Conservation (phyloP, 2,329 filamentous ascomycete genomes). For the Metarhizium robertsii region DNA sequence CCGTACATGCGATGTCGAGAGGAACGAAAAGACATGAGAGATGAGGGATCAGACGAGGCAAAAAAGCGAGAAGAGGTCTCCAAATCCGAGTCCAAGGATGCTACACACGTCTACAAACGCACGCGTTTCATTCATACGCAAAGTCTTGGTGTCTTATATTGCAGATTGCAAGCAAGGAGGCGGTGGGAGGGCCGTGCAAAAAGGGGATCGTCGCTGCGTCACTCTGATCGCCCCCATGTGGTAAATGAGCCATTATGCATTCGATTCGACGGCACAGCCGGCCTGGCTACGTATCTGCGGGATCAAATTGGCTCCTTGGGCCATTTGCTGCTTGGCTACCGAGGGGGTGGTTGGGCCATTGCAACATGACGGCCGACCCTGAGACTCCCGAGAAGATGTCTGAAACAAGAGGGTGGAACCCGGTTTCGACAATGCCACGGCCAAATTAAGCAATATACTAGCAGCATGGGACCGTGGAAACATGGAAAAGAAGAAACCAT, state of each 20-base stretch:
- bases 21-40: neutral
- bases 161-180: neutral
- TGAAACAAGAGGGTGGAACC: slow-evolving; percentile 1
- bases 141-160: neutral
- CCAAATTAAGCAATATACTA: neutral
- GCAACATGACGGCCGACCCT: slow-evolving; percentile 2
- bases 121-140: neutral
- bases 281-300: too few species aligned
- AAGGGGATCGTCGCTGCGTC: neutral
- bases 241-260: neutral
- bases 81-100: too few species aligned
- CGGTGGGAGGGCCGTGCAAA: slow-evolving; percentile 1
- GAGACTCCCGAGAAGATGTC: slow-evolving; percentile 1
- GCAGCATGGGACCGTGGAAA: too few species aligned
- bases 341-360: slow-evolving; percentile 1
- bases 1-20: neutral
- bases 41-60: neutral
- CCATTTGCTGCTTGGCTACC: neutral
- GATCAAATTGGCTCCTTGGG: too few species aligned
- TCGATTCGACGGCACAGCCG: neutral
- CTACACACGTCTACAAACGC: neutral
- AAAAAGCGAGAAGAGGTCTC: neutral
- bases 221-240: neutral
- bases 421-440: neutral
- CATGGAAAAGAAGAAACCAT: too few species aligned